Base-by-base conservation (phyloP, 768 basidiomycete species). In the Hericium alpestre region DNA sequence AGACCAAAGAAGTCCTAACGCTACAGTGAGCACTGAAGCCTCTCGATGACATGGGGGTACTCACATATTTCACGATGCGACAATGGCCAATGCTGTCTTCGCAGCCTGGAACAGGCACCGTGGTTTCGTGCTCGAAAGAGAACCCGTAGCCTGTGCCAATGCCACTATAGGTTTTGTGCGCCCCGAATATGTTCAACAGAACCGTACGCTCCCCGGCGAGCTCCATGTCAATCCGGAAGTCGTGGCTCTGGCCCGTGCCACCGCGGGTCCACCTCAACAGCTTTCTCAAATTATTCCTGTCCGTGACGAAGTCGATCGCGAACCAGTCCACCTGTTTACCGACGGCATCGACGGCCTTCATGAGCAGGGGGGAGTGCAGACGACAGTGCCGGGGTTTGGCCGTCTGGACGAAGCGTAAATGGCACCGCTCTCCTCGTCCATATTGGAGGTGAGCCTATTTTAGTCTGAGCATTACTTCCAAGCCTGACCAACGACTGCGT, bases 171-270 rank as follows among this genome's bases (percentile, higher is more conserved):
- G 49, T 57, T 65, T 8, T 67, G 58, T 58, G 69, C 66, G 57
- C 77, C 77, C 78, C 83, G 84, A 69, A 72, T 1, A 87, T 72
- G 56, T 79, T 81, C 62, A 89, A 69, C 27, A 90, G 63, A 13
- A 86, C 70, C 0, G 87, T 88, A 56, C 71, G 72, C 12, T 63
- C 63, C 0, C 86, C 86, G 0, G 74, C 76, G 16, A 87, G 71
- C 65, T 90, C 81, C 3, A 82, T 59, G 55, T 91, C 86, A 59
- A 91, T 86, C n/a, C 88, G 73, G 63, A 90, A 91, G 54, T 80
- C 77, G 12, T 70, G 64, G 69, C 64, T 23, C n/a, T 63, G 58
- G 7, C 67, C 69, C 20, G 69, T 71, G 0, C 2, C 7, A 18
- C 64, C 65, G 13, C 62, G 61, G 18, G 77, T 72, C 82, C 81